Evolutionary conservation across 208 protist species (phyloP), one percentile per base, ranked within the genome.

Genomic region (Crithidia thermophila): DNA sequence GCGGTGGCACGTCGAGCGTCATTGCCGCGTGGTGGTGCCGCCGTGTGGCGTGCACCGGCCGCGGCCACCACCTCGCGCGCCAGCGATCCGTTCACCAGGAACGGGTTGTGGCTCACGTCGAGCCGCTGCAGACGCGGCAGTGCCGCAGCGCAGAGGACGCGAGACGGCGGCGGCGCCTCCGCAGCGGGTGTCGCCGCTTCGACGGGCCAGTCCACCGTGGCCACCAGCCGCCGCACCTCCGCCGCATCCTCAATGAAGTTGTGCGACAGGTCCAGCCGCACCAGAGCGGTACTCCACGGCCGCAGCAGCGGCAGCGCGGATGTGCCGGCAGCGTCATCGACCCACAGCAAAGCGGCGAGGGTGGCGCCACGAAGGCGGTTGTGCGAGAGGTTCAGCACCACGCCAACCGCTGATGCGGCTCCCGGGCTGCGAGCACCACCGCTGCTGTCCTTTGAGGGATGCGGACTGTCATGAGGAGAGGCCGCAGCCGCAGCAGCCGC

Each of bases 81-180:
- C 10, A 82, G 59, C 1, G 70, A 74, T 1, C 77, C 72, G 66
- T 82, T 82, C 21, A 78, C 59, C 9, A 82, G 60, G 16, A 57
- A 72, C 1, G 77, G 62, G 27, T 73, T 78, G 62, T 61, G 59
- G 59, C 67, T 79, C 9, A 82, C 7, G n/a, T 70, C 59, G 25
- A 79, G 53, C 4, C 52, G 52, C 0, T 23, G 36, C 50, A 79
- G 60, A n/a, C 50, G 59, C n/a, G 40, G 16, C n/a, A 72, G 66
- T 16, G 40, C 51, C 1, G 61, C 59, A 2, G 46, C 66, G 21
- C 51, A 34, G 47, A 30, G 42, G 4, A 25, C 36, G 23, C 20
- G 16, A 3, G 62, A 30, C 16, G 21, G 7, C 8, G 4, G 30
- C 21, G 36, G 11, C n/a, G 21, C 23, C 18, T 20, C 31, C 40